These are phyloP conservation scores for Saprolegnia diclina DNA, from an alignment of 352 stramenopile genomes.

Conservation along the genomic window DNA sequence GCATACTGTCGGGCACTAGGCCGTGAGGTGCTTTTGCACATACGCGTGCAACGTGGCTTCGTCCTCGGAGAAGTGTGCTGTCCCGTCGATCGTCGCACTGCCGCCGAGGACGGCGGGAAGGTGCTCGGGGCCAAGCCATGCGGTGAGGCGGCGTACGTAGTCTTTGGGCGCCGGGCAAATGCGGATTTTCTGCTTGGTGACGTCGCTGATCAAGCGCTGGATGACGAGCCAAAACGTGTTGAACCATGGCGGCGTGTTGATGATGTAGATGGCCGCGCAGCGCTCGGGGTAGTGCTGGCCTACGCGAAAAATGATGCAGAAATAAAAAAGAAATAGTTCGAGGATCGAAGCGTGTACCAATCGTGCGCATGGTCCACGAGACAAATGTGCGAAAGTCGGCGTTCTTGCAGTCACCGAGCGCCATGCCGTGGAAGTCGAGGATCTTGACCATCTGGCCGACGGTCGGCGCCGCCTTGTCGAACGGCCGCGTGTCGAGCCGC, in stretches of 20 bases:
- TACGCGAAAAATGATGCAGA: constrained; percentile 7
- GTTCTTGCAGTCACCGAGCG: constrained; percentile 14
- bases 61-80: neutral
- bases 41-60: constrained; percentile 16
- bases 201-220: constrained; percentile 27
- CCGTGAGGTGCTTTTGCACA: constrained; percentile 4
- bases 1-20: too few relatives aligned
- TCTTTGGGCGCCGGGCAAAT: constrained; percentile 23
- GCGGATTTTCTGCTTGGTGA: constrained; percentile 25
- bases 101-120: constrained; percentile 10
- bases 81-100: constrained; percentile 9
- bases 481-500: constrained; percentile 16
- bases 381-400: constrained; percentile 24
- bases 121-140: constrained; percentile 13
- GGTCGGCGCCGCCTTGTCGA: constrained; percentile 7
- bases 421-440: constrained; percentile 19
- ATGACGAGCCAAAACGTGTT: constrained; percentile 24
- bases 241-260: constrained; percentile 26
- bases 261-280: constrained; percentile 25
- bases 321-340: neutral
- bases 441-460: constrained; percentile 23
- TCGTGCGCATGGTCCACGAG: constrained; percentile 26
- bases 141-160: constrained; percentile 11
- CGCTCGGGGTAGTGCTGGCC: constrained; percentile 27
- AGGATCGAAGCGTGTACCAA: constrained; percentile 4